Conservation (phyloP, 2,329 filamentous ascomycete species). For the Sporothrix variecibatus region DNA sequence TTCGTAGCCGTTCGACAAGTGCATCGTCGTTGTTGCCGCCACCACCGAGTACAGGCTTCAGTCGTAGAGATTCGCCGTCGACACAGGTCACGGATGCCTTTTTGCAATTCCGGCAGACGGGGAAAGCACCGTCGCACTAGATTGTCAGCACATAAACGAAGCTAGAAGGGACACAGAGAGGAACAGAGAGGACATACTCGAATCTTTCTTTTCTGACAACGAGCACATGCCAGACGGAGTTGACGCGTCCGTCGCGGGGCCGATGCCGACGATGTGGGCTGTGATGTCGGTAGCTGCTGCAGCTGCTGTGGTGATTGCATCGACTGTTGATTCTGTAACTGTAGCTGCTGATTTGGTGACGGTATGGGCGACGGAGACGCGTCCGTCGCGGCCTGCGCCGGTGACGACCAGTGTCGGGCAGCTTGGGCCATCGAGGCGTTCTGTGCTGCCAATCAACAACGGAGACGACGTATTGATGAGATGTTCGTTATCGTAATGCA, state of each 20-base stretch:
- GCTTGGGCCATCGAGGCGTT: background rate
- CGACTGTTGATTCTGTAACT: background rate
- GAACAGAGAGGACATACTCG: slow-evolving; percentile 38
- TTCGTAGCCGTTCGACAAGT: slow-evolving; percentile 37
- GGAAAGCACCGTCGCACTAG: slow-evolving; percentile 49
- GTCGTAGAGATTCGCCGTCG: slow-evolving; percentile 38
- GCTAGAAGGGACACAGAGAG: no score
- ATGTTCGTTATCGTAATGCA: background rate
- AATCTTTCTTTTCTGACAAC: slow-evolving; percentile 50
- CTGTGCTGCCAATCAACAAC: background rate
- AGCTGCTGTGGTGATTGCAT: background rate
- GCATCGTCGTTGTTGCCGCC: background rate
- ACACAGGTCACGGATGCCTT: slow-evolving; percentile 46
- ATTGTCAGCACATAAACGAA: background rate
- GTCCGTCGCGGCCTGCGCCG: background rate
- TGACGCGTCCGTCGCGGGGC: background rate
- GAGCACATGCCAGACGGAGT: background rate
- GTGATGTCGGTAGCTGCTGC: background rate
- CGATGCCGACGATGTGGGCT: background rate
- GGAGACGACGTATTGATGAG: no score
- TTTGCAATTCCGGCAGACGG: slow-evolving; percentile 46
- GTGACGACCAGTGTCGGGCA: background rate
- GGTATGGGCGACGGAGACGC: background rate
- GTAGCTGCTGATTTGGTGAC: background rate
- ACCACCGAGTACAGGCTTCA: background rate